Conservation (phyloP, 306 rosid species). For the Vigna hirtella region DNA sequence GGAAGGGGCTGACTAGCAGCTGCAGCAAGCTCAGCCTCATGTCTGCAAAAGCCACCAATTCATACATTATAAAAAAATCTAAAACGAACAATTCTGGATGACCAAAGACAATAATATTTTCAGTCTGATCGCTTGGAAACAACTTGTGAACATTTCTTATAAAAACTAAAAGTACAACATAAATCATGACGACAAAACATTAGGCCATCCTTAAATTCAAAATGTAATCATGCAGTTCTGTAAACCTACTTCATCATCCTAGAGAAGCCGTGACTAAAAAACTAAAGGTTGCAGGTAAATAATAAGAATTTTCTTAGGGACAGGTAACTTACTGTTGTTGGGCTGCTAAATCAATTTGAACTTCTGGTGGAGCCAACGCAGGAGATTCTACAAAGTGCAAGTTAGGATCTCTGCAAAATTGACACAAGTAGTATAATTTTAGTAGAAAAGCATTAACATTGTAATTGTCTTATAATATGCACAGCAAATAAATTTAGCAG, state of each 20-base stretch:
- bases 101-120: background rate
- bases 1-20: conserved; percentile 87
- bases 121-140: background rate
- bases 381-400: conserved; percentile 83
- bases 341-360: conserved; percentile 70
- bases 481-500: background rate
- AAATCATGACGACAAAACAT: too few species aligned
- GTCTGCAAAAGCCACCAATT: conserved; percentile 51
- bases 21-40: conserved; percentile 67
- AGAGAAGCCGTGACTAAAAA: background rate
- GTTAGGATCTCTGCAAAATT: conserved; percentile 63
- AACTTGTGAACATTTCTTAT: background rate
- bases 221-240: background rate
- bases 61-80: background rate
- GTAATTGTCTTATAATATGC: background rate
- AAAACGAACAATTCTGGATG: background rate
- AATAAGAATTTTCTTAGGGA: background rate
- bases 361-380: conserved; percentile 86
- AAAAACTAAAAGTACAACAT: background rate
- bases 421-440: background rate
- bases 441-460: background rate
- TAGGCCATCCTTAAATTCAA: background rate
- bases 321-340: conserved; percentile 64
- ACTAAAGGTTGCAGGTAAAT: too few species aligned
- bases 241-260: background rate